These are phyloP conservation scores for Emiliania huxleyi DNA, from an alignment of 78 protist genomes.

Conservation along the genomic window DNA sequence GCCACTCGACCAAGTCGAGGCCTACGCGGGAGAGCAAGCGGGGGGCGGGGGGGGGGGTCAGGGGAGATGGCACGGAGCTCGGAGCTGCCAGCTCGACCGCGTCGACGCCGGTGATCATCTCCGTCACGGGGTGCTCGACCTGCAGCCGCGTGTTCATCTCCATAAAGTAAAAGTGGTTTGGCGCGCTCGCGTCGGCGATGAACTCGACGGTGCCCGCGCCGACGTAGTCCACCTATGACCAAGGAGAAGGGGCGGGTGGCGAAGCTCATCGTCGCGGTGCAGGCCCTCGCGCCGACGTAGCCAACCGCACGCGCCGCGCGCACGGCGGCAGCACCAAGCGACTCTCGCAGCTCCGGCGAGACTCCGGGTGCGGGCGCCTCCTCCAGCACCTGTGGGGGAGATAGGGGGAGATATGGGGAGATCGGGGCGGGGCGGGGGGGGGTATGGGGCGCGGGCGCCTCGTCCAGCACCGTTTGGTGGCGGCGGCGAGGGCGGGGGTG, in stretches of 20 bases:
- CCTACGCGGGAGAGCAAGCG: too few relatives aligned
- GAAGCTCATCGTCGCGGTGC: too few relatives aligned
- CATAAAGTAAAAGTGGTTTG: slow-evolving; percentile 74
- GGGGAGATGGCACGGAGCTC: too few relatives aligned
- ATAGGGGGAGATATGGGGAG: too few relatives aligned
- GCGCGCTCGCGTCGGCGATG: slow-evolving; percentile 70
- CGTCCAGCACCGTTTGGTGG: too few relatives aligned
- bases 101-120: slow-evolving; percentile 72
- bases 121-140: slow-evolving; percentile 97
- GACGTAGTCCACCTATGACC: too few relatives aligned
- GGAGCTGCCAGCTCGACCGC: slow-evolving; percentile 65
- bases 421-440: too few relatives aligned
- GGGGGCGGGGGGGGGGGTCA: too few relatives aligned
- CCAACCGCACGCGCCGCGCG: slow-evolving; percentile 79
- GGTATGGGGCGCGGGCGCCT: too few relatives aligned
- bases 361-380: slow-evolving; percentile 63
- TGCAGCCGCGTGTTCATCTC: slow-evolving; percentile 98
- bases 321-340: slow-evolving; percentile 85
- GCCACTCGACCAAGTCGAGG: background rate
- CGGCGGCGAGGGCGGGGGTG: too few relatives aligned
- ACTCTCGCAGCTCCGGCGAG: slow-evolving; percentile 65
- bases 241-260: too few relatives aligned
- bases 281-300: slow-evolving; percentile 85
- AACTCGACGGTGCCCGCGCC: slow-evolving; percentile 97
- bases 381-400: too few relatives aligned